Conservation (phyloP, 225 moss, liverwort and hornwort species). For the Pseudoscleropodium purum region DNA sequence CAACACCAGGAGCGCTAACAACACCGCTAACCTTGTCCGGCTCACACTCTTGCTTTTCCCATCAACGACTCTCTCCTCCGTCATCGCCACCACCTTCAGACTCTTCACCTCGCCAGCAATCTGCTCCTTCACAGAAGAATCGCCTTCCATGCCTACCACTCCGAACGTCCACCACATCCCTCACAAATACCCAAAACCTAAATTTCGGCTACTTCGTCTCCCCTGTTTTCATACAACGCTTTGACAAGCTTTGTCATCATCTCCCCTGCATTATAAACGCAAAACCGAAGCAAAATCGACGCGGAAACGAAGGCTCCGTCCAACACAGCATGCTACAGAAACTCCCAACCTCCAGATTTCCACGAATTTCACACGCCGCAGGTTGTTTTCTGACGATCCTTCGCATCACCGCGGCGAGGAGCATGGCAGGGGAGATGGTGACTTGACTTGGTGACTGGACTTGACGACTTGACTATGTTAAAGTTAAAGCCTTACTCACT, state of each 20-base stretch:
- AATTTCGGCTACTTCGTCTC: background rate
- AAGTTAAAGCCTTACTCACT: background rate
- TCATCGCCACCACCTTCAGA: background rate
- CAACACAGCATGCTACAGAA: background rate
- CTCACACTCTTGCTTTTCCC: constrained; percentile 2
- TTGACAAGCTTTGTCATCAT: background rate
- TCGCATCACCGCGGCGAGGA: background rate
- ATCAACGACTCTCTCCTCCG: background rate
- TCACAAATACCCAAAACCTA: background rate
- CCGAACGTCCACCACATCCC: background rate
- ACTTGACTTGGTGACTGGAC: background rate
- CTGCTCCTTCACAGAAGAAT: background rate
- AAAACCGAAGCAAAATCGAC: background rate
- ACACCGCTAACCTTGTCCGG: background rate
- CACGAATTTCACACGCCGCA: background rate
- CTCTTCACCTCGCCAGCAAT: background rate
- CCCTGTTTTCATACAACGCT: background rate
- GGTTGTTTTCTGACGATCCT: background rate
- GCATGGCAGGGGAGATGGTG: background rate
- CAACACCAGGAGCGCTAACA: background rate
- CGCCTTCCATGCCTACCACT: background rate
- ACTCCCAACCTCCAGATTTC: background rate
- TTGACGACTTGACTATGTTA: background rate
- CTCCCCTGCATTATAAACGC: background rate
- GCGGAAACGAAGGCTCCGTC: background rate